Evolutionary conservation across 495 filamentous ascomycete species (phyloP), one percentile per base, ranked within the genome.

Genomic region (Coniosporium apollinis): DNA sequence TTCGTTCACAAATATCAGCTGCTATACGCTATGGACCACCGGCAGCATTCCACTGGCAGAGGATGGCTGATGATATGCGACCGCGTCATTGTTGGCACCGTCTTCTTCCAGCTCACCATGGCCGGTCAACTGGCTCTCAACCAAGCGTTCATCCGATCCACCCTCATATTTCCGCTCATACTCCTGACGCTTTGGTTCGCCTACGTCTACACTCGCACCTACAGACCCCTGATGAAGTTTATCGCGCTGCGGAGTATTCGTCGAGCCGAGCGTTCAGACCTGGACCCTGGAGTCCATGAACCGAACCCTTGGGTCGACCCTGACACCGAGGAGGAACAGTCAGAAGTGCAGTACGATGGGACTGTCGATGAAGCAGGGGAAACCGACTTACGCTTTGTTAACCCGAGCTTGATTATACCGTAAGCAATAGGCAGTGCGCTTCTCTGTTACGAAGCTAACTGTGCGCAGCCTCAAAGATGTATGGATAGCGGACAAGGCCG

Each of bases 1-100:
- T 92, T 87, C 49, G 86, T 84, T 19, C 93, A 96, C 68, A 99
- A 99, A 53, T 96, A 96, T 50, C 91, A 96, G 57, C 66, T 99
- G 4, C 64, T 99, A 3, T 99, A 96, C 54, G 83, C 91, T 7
- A 96, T 99, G 91, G 85, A 96, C 52, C 85, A 96, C 49, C 77
- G 81, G 5, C 85, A 92, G 41, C 86, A 96, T 51, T 85, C 89
- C 4, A 94, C 89, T 0, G 91, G 91, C 20, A 72, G 74, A 39
- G 85, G 85, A 1, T 99, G 91, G 91, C 70, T 76, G 15, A 89
- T 96, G 64, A 91, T 94, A 24, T 94, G 86, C 57, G 82, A 85
- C 42, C 75, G 91, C 14, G 63, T 94, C 19, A 66, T 92, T 19
- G 57, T 93, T 21, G 91, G 89, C 1, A 52, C 94, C 10, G 57